Base-by-base conservation (phyloP, 2,329 filamentous ascomycete species). In the Botrytis squamosa region DNA sequence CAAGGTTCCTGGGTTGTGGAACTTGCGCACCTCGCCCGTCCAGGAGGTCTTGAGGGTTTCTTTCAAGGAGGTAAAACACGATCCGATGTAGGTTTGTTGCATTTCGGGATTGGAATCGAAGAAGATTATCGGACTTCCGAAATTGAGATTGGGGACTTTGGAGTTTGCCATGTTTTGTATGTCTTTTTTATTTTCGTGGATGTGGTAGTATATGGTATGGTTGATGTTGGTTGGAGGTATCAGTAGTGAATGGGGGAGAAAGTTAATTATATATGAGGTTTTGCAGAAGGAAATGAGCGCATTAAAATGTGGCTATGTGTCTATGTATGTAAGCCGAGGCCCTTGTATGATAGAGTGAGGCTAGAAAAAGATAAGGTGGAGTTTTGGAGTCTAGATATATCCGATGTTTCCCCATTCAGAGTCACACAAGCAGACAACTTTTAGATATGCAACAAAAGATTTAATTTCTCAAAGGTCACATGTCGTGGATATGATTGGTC, bases 31-130 rank as follows among this genome's bases (percentile, higher is more conserved):
- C 3, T 78, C 67, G 22, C 79, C 79, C 1, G 79, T 79, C 64
- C 73, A 76, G 38, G 79, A 77, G 49, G 77, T 79, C 44, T 75
- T 75, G 18, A 80, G 74, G 0, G 70, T 73, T 36, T 73, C 71
- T 67, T 77, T 77, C 36, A 80, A 52, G 6, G 71, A 67, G 8
- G 77, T 76, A 71, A 75, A 77, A 69, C 77, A 79, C 25, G 78
- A 79, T 65, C 74, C 76, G 42, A 78, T 42, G 66, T 77, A 78
- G 29, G 72, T 67, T 60, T 78, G 77, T 72, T 79, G 77, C 69
- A 79, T 74, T 67, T 79, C 77, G 4, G 79, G 79, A 44, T 79
- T 76, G 16, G 78, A 79, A 64, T 80, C 79, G 57, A 79, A 77
- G 72, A 80, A 78, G 29, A 79, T 78, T 44, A 73, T 76, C 5